A percentile compares a stretch with the other conserved stretches of the same genome.
Evolutionary conservation across 371 early-diverging fungal species (phyloP).

Genomic region (Mucor velutinosus): DNA sequence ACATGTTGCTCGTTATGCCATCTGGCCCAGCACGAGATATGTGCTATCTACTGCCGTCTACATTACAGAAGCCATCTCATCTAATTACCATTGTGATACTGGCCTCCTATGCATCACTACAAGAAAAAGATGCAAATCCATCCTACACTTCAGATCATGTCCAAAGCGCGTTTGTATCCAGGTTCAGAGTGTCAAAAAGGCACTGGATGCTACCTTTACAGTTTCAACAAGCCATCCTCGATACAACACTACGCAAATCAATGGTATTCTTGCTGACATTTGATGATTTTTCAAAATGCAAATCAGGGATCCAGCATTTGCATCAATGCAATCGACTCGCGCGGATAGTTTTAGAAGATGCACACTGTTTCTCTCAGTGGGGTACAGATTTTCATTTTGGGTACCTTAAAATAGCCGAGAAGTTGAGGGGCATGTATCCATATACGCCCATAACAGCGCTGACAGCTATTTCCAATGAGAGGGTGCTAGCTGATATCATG

Average conservation of each 20-base stretch:
- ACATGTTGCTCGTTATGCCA: not conserved
- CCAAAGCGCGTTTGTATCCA: not conserved
- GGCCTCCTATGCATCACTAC: not conserved
- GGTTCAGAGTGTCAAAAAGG: not conserved
- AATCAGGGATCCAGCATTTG: not conserved
- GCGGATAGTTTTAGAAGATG: not conserved
- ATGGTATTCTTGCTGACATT: not conserved
- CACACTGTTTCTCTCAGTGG: slow-evolving; percentile 2
- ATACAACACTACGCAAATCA: not conserved
- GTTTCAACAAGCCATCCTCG: not conserved
- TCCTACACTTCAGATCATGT: not conserved
- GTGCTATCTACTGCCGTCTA: not conserved
- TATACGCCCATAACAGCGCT: slow-evolving; percentile 4
- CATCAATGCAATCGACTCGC: not conserved
- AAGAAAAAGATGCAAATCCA: not conserved
- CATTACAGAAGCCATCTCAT: not conserved
- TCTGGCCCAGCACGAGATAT: slow-evolving; percentile 2
- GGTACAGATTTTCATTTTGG: not conserved
- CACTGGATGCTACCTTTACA: not conserved
- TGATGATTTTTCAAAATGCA: not conserved
- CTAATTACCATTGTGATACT: not conserved
- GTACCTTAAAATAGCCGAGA: not conserved
- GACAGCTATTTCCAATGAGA: slow-evolving; percentile 7
- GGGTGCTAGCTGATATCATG: not conserved
- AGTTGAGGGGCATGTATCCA: not conserved